Base-by-base conservation (phyloP, 75 land plant species). In the Sequoia sempervirens region DNA sequence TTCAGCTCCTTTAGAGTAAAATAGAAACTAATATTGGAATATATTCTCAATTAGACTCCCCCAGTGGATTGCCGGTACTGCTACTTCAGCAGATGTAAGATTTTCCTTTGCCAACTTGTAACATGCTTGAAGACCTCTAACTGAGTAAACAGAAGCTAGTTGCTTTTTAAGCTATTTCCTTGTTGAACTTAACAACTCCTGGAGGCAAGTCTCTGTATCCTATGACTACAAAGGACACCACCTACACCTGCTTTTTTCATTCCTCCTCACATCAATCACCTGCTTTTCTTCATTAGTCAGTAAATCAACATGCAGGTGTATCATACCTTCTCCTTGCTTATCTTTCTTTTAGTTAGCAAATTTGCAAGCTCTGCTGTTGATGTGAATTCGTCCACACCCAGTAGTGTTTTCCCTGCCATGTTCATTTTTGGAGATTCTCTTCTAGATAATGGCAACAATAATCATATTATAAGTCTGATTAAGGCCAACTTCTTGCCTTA, bases 371-470 rank as follows among this genome's bases (percentile, higher is more conserved):
- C 28, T 69, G 0, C 11, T 69, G 34, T 69, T 28, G 7, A 30
- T 28, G 32, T 13, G 9, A 30, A 10, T 28, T 69, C 73, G 10
- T 69, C 73, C 73, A n/a, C 10, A 28, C 3, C 30, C 30, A n/a
- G 9, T 69, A 8, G 30, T 69, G 53, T 13, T 50, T 1, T 86
- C 36, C 95, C 95, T 1, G 87, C 92, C 54, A 58, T 91, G 85
- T 95, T 91, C 86, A 87, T 90, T 30, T 92, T 95, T 74, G 97
- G 97, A 0, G 97, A 93, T 83, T 95, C 97, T 3, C 83, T 93
- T 66, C 89, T 89, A 2, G 97, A 95, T 82, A 90, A 89, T 86
- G 97, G 97, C n/a, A 95, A 95, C 89, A 94, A 93, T 89, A 94
- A 95, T 82, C 84, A 85, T 43, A 80, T 93, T 30, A 81, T 53